Evolutionary conservation across 2,329 filamentous ascomycete genomes (phyloP).

Genomic region (Keithomyces neogunnii): DNA sequence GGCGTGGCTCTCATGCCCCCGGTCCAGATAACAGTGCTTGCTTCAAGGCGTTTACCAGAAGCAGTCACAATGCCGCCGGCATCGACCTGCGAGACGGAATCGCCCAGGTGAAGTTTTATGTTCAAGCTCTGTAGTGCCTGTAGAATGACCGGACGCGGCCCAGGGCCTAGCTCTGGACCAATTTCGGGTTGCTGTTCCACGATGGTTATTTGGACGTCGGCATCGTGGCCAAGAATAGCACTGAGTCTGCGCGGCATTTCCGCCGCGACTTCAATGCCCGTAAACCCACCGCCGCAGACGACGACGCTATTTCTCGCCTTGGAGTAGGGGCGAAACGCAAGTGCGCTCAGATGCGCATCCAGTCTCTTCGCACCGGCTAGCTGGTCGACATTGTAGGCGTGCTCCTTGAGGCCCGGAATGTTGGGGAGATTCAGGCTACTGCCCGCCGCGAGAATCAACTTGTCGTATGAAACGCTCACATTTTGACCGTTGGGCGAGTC

Average conservation of each 20-base stretch:
- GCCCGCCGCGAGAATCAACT: constrained; percentile 26
- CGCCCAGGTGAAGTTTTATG: constrained; percentile 21
- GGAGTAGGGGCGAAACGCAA: constrained; percentile 15
- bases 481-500: background rate
- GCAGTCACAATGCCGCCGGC: constrained; percentile 7
- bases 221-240: constrained; percentile 9
- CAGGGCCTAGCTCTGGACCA: constrained; percentile 22
- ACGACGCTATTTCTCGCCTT: constrained; percentile 22
- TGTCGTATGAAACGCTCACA: constrained; percentile 20
- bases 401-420: constrained; percentile 19
- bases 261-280: constrained; percentile 21
- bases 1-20: constrained; percentile 22
- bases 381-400: constrained; percentile 25
- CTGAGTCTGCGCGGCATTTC: constrained; percentile 22
- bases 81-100: constrained; percentile 16
- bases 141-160: constrained; percentile 21
- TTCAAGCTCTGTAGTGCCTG: constrained; percentile 19
- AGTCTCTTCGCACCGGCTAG: constrained; percentile 17
- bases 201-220: constrained; percentile 14
- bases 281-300: constrained; percentile 24
- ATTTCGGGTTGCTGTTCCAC: constrained; percentile 18
- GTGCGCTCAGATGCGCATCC: constrained; percentile 18
- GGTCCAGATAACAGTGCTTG: constrained; percentile 27
- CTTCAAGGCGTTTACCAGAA: constrained; percentile 22
- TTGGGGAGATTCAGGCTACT: constrained; percentile 21